These are phyloP conservation scores for Urtica urens DNA, from an alignment of 306 rosid species.

Conservation along the genomic window DNA sequence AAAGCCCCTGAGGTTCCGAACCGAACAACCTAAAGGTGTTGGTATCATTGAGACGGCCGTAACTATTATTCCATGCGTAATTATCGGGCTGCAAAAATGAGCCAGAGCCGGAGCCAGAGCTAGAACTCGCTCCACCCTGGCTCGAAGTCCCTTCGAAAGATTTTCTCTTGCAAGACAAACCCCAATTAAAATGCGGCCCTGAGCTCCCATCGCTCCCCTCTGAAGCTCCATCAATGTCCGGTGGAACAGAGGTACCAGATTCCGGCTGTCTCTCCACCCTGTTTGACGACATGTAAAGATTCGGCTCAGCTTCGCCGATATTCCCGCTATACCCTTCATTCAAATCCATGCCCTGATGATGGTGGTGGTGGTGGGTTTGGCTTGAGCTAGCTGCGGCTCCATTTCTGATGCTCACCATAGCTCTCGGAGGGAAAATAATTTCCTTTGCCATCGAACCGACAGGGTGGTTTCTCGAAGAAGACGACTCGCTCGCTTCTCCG, in stretches of 20 bases:
- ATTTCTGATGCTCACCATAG: conserved; percentile 20
- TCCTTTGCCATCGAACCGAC: conserved; percentile 39
- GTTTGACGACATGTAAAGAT: conserved; percentile 30
- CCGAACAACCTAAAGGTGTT: conserved; percentile 35
- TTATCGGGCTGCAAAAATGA: conserved; percentile 39
- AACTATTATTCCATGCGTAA: conserved; percentile 30
- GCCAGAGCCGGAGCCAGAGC: conserved; percentile 66
- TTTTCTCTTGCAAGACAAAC: conserved; percentile 79
- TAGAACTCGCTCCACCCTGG: conserved; percentile 44
- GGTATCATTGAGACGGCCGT: conserved; percentile 36
- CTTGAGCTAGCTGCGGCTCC: conserved; percentile 57
- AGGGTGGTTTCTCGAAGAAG: conserved; percentile 34
- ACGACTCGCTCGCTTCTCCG: conserved; percentile 42
- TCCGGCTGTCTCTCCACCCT: conserved; percentile 35
- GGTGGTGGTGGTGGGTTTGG: conserved; percentile 26
- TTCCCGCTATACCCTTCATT: conserved; percentile 29
- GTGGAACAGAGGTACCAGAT: conserved; percentile 29
- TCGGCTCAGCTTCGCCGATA: conserved; percentile 32
- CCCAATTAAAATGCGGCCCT: conserved; percentile 55
- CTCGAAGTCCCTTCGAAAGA: conserved; percentile 64
- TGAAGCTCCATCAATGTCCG: conserved; percentile 38
- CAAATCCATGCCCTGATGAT: conserved; percentile 27
- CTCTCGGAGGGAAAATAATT: conserved; percentile 35
- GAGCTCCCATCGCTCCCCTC: conserved; percentile 41
- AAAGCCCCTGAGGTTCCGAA: conserved; percentile 30